Evolutionary conservation across 495 filamentous ascomycete species (phyloP).

Genomic region (Diplogelasinospora grovesii): DNA sequence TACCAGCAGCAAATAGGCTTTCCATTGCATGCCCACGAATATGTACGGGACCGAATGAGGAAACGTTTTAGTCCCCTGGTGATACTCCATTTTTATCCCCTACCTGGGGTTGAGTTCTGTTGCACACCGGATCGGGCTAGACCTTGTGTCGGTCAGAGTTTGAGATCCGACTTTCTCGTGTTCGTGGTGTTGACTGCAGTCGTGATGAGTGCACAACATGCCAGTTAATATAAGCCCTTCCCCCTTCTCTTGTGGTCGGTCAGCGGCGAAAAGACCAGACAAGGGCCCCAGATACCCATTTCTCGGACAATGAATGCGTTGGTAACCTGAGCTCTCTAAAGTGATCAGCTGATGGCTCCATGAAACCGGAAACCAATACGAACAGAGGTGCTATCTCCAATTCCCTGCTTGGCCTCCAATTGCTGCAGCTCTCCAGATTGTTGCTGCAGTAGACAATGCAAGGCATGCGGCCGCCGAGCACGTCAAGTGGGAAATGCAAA

Average conservation of each 20-base stretch:
- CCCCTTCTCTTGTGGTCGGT: background rate
- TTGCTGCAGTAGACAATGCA: slow-evolving; percentile 6
- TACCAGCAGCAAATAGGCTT: slow-evolving; percentile 14
- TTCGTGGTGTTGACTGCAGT: background rate
- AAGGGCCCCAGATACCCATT: too few species aligned
- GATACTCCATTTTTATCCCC: background rate
- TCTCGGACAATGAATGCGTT: too few species aligned
- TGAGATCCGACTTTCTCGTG: slow-evolving; percentile 1
- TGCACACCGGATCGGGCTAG: background rate
- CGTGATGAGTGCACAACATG: background rate
- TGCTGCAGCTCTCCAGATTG: slow-evolving; percentile 11
- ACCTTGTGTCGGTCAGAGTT: background rate
- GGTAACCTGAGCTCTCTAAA: too few species aligned
- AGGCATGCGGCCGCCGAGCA: slow-evolving; percentile 4
- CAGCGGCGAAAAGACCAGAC: too few species aligned
- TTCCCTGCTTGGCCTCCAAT: slow-evolving; percentile 3
- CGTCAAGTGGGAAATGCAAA: slow-evolving; percentile 3
- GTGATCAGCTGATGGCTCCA: too few species aligned
- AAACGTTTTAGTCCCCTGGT: background rate
- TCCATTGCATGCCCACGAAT: slow-evolving; percentile 9
- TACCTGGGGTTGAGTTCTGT: background rate
- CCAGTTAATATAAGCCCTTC: slow-evolving; percentile 1
- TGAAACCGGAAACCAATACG: too few species aligned
- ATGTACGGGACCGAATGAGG: slow-evolving; percentile 14
- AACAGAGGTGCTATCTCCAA: too few species aligned